Evolutionary conservation across 225 moss, liverwort and hornwort species (phyloP).

Genomic region (Straminergon stramineum): DNA sequence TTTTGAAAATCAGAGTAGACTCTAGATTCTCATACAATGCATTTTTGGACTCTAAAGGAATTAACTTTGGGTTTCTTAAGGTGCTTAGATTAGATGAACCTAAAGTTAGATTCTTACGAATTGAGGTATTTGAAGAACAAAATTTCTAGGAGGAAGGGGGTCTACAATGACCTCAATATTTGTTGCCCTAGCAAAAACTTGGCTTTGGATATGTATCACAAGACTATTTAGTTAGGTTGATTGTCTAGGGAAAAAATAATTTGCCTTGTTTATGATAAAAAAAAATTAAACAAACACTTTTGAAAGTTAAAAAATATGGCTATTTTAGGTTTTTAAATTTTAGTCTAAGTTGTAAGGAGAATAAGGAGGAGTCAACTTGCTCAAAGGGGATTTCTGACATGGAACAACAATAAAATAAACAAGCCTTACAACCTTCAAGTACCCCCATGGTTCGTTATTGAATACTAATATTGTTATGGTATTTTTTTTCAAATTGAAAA

Average conservation of each 20-base stretch:
- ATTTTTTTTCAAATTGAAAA: not conserved
- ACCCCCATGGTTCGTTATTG: not conserved
- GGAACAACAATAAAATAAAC: not conserved
- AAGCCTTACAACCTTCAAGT: not conserved
- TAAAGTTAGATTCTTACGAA: no score
- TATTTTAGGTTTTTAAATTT: not conserved
- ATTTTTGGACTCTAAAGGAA: no score
- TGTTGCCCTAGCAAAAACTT: not conserved
- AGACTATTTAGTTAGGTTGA: not conserved
- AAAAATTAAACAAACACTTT: not conserved
- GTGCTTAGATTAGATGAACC: no score
- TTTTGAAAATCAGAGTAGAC: no score
- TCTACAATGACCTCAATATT: fast-evolving
- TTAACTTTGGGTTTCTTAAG: no score
- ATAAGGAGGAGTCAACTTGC: not conserved
- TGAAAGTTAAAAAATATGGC: not conserved
- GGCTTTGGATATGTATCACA: fast-evolving
- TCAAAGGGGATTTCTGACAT: not conserved
- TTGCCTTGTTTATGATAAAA: not conserved
- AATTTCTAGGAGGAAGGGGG: no score
- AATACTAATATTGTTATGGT: fast-evolving
- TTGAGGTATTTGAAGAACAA: no score
- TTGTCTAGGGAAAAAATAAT: not conserved
- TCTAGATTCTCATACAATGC: no score
- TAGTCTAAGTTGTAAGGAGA: not conserved